Evolutionary conservation across 2,329 filamentous ascomycete species (phyloP).

Genomic region (Mycocentrospora acerina): DNA sequence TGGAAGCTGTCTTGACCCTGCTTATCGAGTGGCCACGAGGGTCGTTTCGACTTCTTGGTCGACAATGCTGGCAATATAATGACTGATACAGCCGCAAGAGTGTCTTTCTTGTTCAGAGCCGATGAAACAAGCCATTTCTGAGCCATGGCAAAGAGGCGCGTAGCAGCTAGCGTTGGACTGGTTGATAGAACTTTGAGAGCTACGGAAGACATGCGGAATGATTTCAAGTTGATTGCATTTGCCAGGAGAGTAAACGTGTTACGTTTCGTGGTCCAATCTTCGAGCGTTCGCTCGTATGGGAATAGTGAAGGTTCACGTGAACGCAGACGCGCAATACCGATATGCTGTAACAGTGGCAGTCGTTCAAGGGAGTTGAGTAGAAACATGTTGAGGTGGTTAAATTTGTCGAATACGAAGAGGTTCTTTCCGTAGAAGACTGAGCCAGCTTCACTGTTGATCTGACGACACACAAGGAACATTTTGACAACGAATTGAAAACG

Average conservation of each 20-base stretch:
- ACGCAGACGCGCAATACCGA: background rate
- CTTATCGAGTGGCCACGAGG: background rate
- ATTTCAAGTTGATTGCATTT: no score
- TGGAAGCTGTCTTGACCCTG: background rate
- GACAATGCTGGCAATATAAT: background rate
- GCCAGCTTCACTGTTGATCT: slow-evolving; percentile 4
- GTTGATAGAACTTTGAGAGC: no score
- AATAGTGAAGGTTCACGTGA: background rate
- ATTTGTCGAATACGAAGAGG: slow-evolving; percentile 2
- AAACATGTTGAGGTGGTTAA: slow-evolving; percentile 1
- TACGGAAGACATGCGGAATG: no score
- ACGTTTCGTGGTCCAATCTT: no score
- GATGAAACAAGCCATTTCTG: no score
- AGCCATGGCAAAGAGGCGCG: no score
- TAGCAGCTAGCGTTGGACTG: no score
- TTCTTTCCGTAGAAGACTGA: slow-evolving; percentile 5
- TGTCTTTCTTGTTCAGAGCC: no score
- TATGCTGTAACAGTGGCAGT: background rate
- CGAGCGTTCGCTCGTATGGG: no score
- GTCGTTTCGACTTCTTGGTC: background rate
- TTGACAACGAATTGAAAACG: no score
- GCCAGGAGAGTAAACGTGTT: no score
- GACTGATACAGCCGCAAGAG: no score
- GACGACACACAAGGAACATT: background rate
- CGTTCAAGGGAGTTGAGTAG: slow-evolving; percentile 1